These are phyloP conservation scores for Skeletonema costatum DNA, from an alignment of 108 stramenopile species.

Conservation along the genomic window DNA sequence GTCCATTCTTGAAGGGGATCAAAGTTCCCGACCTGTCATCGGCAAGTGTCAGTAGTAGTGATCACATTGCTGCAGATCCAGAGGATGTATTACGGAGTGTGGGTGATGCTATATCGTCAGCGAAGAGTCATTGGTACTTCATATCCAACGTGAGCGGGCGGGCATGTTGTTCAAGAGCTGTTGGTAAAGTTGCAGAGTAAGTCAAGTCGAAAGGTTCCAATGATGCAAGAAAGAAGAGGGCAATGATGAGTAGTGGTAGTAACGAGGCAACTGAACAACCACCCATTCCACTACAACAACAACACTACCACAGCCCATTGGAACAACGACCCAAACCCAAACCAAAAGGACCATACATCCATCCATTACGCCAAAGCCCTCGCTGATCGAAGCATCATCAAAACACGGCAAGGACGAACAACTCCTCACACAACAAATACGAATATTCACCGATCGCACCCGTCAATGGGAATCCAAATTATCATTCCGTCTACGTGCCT, in stretches of 20 bases:
- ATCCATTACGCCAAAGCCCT: slow-evolving; percentile 70
- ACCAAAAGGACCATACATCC: slow-evolving; percentile 42
- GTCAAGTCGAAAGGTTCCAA: neutral
- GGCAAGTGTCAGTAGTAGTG: slow-evolving; percentile 14
- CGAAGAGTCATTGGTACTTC: slow-evolving; percentile 33
- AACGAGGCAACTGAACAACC: neutral
- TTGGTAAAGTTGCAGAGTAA: neutral
- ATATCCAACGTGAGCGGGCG: slow-evolving; percentile 22
- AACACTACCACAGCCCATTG: neutral
- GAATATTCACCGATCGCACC: slow-evolving; percentile 64
- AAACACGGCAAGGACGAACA: slow-evolving; percentile 47
- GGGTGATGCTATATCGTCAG: slow-evolving; percentile 27
- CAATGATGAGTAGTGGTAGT: neutral
- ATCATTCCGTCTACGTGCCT: slow-evolving; percentile 52
- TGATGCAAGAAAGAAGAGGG: neutral
- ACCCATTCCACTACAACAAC: neutral
- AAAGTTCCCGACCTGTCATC: neutral
- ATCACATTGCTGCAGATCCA: slow-evolving; percentile 1
- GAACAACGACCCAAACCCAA: slow-evolving; percentile 10
- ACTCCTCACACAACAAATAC: slow-evolving; percentile 50
- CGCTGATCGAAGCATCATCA: slow-evolving; percentile 35
- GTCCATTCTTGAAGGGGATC: slow-evolving; percentile 38
- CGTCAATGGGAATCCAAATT: slow-evolving; percentile 76
- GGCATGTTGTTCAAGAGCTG: neutral
- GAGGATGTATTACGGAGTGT: slow-evolving; percentile 42